Evolutionary conservation across 2,329 filamentous ascomycete genomes (phyloP).

Genomic region (Xylaria sp.): DNA sequence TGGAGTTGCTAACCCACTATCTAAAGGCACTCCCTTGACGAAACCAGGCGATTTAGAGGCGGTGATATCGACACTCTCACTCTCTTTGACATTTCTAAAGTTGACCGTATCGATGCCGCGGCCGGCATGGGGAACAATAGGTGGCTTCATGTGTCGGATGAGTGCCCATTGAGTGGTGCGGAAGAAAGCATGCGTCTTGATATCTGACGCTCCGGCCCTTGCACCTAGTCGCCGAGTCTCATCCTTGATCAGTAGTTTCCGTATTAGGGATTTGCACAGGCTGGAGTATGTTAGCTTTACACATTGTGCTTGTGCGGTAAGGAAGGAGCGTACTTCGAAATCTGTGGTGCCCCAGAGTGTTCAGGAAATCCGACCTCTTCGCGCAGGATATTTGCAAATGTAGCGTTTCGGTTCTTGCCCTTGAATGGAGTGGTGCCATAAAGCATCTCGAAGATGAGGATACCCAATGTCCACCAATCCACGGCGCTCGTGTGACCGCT

Average conservation of each 20-base stretch:
- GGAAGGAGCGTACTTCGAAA: slow-evolving; percentile 80
- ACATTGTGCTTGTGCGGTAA: background rate
- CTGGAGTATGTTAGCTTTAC: slow-evolving; percentile 57
- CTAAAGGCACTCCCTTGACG: slow-evolving; percentile 82
- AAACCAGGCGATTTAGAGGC: slow-evolving; percentile 62
- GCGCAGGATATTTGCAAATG: slow-evolving; percentile 94
- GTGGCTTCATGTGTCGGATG: slow-evolving; percentile 96
- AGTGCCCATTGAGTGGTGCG: slow-evolving; percentile 95
- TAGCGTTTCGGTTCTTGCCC: slow-evolving; percentile 97
- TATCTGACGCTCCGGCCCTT: slow-evolving; percentile 93
- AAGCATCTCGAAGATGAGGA: slow-evolving; percentile 98
- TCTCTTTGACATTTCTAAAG: slow-evolving; percentile 98
- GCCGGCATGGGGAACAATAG: slow-evolving; percentile 92
- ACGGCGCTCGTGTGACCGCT: slow-evolving; percentile 98
- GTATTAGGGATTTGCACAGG: slow-evolving; percentile 94
- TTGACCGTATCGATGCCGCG: slow-evolving; percentile 94
- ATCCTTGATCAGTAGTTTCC: slow-evolving; percentile 97
- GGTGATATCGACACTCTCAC: slow-evolving; percentile 88
- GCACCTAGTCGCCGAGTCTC: slow-evolving; percentile 93
- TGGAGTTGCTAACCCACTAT: slow-evolving; percentile 86
- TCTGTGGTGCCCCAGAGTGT: slow-evolving; percentile 81
- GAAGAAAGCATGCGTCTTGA: slow-evolving; percentile 97
- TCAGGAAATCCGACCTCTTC: slow-evolving; percentile 98
- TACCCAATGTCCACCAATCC: slow-evolving; percentile 99
- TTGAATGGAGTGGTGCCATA: slow-evolving; percentile 99